A percentile compares a stretch with the other conserved stretches of the same genome.
These are phyloP conservation scores for Prunus davidiana DNA, from an alignment of 306 rosid species.

Conservation along the genomic window DNA sequence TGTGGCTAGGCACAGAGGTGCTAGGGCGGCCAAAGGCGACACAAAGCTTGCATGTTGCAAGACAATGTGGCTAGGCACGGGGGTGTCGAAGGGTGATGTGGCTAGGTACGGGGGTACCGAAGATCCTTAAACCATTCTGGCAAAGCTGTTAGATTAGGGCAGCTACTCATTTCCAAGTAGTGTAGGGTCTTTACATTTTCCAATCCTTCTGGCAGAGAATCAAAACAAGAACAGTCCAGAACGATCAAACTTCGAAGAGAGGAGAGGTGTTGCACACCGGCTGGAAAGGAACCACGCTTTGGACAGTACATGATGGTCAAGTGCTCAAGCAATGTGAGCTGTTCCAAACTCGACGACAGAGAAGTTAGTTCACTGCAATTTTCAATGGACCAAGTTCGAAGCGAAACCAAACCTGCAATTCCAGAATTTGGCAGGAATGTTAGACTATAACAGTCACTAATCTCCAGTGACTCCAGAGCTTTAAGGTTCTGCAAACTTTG, in stretches of 20 bases:
- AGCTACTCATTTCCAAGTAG: not conserved
- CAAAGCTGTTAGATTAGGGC: constrained; percentile 3
- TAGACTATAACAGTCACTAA: constrained; percentile 6
- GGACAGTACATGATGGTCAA: constrained; percentile 5
- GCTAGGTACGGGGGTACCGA: too few species aligned
- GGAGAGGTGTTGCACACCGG: constrained; percentile 3
- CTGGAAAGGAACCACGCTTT: not conserved
- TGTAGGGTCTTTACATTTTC: not conserved
- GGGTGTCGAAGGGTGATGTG: too few species aligned
- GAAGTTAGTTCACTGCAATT: constrained; percentile 8
- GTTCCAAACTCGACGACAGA: not conserved
- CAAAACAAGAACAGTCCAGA: not conserved
- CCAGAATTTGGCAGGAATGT: not conserved
- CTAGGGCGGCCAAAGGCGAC: too few species aligned
- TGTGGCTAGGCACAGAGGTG: too few species aligned
- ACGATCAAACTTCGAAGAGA: not conserved
- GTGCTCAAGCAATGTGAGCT: constrained; percentile 11
- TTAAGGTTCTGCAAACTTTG: constrained; percentile 1
- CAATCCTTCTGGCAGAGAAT: constrained; percentile 3
- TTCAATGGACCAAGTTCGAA: constrained; percentile 17
- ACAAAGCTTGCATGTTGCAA: too few species aligned
- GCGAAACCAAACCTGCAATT: not conserved
- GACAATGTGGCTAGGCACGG: too few species aligned
- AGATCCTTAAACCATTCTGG: constrained; percentile 12
- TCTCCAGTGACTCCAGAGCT: not conserved